A percentile compares a stretch with the other conserved stretches of the same genome.
Evolutionary conservation across 2,329 filamentous ascomycete species (phyloP).

Genomic region (Pseudofabraea citricarpa): DNA sequence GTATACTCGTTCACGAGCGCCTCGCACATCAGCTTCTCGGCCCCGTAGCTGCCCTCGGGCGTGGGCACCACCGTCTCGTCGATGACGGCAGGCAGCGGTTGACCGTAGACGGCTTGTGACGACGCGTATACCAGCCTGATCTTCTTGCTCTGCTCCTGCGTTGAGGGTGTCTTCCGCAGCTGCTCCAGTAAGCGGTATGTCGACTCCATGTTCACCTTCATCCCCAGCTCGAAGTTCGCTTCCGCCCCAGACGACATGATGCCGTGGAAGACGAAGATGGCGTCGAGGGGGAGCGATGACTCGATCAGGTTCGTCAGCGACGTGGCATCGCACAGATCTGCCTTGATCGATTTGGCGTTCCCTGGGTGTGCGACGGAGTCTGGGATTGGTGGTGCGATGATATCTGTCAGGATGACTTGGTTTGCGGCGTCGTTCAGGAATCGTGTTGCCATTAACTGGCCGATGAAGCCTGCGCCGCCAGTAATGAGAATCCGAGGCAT

Average conservation of each 20-base stretch:
- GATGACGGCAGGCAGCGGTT: slow-evolving; percentile 42
- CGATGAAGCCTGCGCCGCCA: slow-evolving; percentile 60
- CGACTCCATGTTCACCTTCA: slow-evolving; percentile 54
- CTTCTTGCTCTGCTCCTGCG: slow-evolving; percentile 26
- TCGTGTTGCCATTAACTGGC: slow-evolving; percentile 53
- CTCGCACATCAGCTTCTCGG: slow-evolving; percentile 59
- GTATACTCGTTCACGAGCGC: slow-evolving; percentile 53
- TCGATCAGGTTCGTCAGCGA: slow-evolving; percentile 26
- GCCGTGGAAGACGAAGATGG: slow-evolving; percentile 56
- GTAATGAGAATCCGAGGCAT: slow-evolving; percentile 52
- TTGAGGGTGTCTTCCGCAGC: slow-evolving; percentile 32
- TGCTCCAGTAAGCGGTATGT: slow-evolving; percentile 48
- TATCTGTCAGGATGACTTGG: slow-evolving; percentile 49
- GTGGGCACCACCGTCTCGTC: slow-evolving; percentile 41
- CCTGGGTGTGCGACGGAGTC: slow-evolving; percentile 24
- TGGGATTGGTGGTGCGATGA: slow-evolving; percentile 47
- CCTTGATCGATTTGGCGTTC: slow-evolving; percentile 23
- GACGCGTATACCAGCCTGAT: slow-evolving; percentile 53
- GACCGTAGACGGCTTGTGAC: slow-evolving; percentile 56
- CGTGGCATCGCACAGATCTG: slow-evolving; percentile 29
- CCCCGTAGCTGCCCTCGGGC: slow-evolving; percentile 54
- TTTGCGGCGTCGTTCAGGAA: slow-evolving; percentile 44
- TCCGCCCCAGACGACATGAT: slow-evolving; percentile 61
- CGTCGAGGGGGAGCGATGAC: slow-evolving; percentile 29
- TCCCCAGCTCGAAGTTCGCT: slow-evolving; percentile 48